Evolutionary conservation across 2,329 filamentous ascomycete genomes (phyloP).

Genomic region (Alternaria sp.): DNA sequence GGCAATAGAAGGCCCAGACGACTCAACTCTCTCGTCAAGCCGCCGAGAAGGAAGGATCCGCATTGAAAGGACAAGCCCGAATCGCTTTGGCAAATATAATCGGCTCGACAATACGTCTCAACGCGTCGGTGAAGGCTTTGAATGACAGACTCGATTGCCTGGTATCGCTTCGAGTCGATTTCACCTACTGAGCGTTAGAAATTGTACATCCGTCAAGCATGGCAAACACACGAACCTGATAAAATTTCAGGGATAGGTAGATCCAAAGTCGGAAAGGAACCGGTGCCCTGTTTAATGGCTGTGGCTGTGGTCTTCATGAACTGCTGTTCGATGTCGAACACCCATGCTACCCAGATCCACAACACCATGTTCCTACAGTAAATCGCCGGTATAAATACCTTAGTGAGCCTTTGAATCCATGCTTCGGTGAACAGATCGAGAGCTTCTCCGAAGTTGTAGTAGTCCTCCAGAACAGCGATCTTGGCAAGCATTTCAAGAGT

Average conservation of each 20-base stretch:
- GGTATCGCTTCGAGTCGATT: background rate
- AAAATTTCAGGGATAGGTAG: background rate
- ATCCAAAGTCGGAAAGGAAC: background rate
- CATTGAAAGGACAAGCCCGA: background rate
- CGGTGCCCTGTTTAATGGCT: background rate
- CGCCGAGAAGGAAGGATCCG: background rate
- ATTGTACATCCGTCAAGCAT: background rate
- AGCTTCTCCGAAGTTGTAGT: slow-evolving; percentile 4
- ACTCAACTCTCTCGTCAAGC: background rate
- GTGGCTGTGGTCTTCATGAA: background rate
- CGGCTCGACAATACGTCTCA: background rate
- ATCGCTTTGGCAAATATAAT: background rate
- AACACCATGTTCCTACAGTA: slow-evolving; percentile 1
- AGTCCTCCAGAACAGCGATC: slow-evolving; percentile 1
- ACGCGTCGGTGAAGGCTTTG: background rate
- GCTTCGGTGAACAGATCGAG: slow-evolving; percentile 1
- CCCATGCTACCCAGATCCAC: slow-evolving; percentile 8
- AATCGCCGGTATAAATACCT: background rate
- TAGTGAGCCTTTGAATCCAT: background rate
- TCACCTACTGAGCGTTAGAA: background rate
- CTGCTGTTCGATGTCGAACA: background rate
- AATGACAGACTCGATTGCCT: background rate
- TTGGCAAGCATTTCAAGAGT: slow-evolving; percentile 3
- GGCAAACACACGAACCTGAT: background rate
- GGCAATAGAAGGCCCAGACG: background rate